phyloP scores from a whole-genome alignment of 2,329 filamentous ascomycete species.

The Aspergillus cejpii region DNA sequence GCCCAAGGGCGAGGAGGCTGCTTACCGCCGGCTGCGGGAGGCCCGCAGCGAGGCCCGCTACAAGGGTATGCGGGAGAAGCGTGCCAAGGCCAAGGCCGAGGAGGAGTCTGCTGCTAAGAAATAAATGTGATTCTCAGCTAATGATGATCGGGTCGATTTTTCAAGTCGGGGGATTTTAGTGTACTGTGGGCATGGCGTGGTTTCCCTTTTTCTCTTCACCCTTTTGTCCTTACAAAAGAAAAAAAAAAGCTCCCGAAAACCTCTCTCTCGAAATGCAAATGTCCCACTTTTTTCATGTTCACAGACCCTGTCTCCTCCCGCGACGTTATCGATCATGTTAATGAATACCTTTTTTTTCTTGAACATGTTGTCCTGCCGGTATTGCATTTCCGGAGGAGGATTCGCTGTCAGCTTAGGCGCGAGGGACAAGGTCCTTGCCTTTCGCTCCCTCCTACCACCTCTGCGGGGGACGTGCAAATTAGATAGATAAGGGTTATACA shows the following conservation, averaged over 20 bases:
- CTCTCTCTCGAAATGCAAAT: conserved; percentile 36
- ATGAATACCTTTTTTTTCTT: neutral
- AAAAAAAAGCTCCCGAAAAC: conserved; percentile 37
- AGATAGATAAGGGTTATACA: neutral
- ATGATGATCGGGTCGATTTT: conserved; percentile 39
- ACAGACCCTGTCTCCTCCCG: conserved; percentile 6
- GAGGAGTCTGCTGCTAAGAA: conserved; percentile 54
- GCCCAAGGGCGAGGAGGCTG: conserved; percentile 72
- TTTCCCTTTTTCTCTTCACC: conserved; percentile 29
- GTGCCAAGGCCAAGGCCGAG: conserved; percentile 72
- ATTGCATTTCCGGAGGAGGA: neutral
- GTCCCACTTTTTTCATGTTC: conserved; percentile 24
- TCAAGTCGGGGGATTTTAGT: conserved; percentile 31
- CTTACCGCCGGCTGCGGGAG: conserved; percentile 78
- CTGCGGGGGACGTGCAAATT: neutral
- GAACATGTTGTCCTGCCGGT: neutral
- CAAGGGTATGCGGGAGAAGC: conserved; percentile 84
- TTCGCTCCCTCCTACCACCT: too few relatives aligned
- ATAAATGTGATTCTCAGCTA: conserved; percentile 40
- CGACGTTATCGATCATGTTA: neutral
- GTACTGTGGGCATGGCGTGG: conserved; percentile 35
- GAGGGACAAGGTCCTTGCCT: too few relatives aligned
- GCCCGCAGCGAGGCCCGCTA: conserved; percentile 77
- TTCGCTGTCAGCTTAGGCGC: neutral
- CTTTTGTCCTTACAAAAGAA: conserved; percentile 32